These are phyloP conservation scores for Flaveria sonorensis DNA, from an alignment of 129 eudicot genomes.

Conservation along the genomic window DNA sequence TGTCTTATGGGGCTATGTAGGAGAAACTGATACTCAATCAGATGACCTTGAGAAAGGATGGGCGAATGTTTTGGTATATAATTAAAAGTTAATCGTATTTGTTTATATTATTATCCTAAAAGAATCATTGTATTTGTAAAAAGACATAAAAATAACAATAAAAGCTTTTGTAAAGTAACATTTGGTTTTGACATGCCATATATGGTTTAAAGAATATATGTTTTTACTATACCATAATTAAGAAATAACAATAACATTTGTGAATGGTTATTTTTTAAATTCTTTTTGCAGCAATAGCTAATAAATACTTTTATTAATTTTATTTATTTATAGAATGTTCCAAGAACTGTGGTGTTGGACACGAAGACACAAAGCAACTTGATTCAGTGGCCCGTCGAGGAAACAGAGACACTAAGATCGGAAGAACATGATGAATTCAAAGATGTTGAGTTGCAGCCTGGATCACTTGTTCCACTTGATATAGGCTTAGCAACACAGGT, in stretches of 20 bases:
- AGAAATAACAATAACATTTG: too few species aligned
- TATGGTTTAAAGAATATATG: background rate
- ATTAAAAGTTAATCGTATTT: background rate
- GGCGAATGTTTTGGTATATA: slow-evolving; percentile 69
- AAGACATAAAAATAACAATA: too few species aligned
- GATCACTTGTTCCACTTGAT: slow-evolving; percentile 40
- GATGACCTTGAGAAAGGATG: slow-evolving; percentile 66
- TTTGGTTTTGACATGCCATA: background rate
- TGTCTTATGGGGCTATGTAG: slow-evolving; percentile 72
- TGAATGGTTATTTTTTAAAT: too few species aligned
- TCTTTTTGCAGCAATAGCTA: too few species aligned
- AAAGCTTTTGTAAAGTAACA: background rate
- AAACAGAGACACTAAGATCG: slow-evolving; percentile 40
- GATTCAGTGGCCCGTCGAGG: slow-evolving; percentile 62
- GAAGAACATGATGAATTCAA: slow-evolving; percentile 12
- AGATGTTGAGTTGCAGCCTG: slow-evolving; percentile 32
- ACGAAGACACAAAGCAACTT: slow-evolving; percentile 43
- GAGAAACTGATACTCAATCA: slow-evolving; percentile 54
- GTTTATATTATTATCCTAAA: too few species aligned
- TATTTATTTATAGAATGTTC: slow-evolving; percentile 40
- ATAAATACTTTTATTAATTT: background rate
- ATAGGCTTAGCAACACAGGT: slow-evolving; percentile 52
- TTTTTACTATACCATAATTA: background rate
- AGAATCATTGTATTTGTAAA: too few species aligned
- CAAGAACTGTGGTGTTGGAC: slow-evolving; percentile 49